Evolutionary conservation across 108 stramenopile species (phyloP).

Genomic region (Skeletonema potamos): DNA sequence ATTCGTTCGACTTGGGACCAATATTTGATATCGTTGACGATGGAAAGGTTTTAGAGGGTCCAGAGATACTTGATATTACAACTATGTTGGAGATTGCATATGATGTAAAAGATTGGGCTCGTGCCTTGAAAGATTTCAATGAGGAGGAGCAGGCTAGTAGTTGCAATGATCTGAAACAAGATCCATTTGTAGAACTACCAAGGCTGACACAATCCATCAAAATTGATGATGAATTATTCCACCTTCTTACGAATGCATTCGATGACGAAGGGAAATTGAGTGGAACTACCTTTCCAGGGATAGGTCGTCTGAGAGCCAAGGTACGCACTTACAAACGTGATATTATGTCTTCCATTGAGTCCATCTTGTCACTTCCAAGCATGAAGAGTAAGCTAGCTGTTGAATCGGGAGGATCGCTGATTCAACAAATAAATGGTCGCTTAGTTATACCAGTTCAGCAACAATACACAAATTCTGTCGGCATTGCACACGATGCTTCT

Average conservation of each 20-base stretch:
- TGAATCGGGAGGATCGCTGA: slow-evolving; percentile 72
- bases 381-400: slow-evolving; percentile 69
- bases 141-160: slow-evolving; percentile 7
- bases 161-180: not conserved
- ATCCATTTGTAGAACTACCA: slow-evolving; percentile 57
- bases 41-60: slow-evolving; percentile 64
- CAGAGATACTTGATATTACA: slow-evolving; percentile 65
- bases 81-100: slow-evolving; percentile 54
- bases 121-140: slow-evolving; percentile 36
- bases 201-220: slow-evolving; percentile 45
- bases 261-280: slow-evolving; percentile 59
- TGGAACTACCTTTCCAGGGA: slow-evolving; percentile 66
- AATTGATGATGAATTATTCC: slow-evolving; percentile 58
- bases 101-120: slow-evolving; percentile 60
- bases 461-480: slow-evolving; percentile 55
- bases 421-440: slow-evolving; percentile 67
- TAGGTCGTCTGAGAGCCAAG: slow-evolving; percentile 63
- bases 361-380: slow-evolving; percentile 54
- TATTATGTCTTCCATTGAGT: slow-evolving; percentile 64
- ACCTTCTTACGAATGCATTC: slow-evolving; percentile 70
- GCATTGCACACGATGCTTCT: slow-evolving; percentile 89
- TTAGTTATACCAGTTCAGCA: slow-evolving; percentile 71
- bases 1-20: slow-evolving; percentile 57
- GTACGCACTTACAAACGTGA: slow-evolving; percentile 56
- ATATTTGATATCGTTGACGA: slow-evolving; percentile 55